Base-by-base conservation (phyloP, 208 protist genomes). In the Trypanosomatidae sp. region DNA sequence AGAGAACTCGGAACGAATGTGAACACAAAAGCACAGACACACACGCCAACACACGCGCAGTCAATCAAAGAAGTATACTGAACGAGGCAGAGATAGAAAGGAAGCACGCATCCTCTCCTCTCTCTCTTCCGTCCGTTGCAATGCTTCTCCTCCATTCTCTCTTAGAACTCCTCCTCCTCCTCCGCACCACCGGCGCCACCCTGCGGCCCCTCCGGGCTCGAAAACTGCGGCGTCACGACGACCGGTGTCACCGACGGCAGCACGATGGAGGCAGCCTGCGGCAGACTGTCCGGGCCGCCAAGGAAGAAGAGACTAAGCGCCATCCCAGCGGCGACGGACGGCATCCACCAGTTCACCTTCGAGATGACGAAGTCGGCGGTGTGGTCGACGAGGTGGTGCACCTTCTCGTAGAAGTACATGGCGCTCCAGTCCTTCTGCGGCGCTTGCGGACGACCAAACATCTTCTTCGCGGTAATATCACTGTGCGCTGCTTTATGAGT, bases 351-450 rank as follows among this genome's bases (percentile, higher is more conserved):
- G 73, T 91, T 84, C 55, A 85, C 70, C 75, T 95, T 95, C 19
- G 84, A 79, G 46, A 95, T 81, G 59, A 97, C 74, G 58, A 84
- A 94, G 71, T 95, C 79, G 25, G 85, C 58, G 55, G 77, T 86
- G 81, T 94, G 86, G 70, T 97, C 89, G 41, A 94, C 73, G 67
- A 97, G 86, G 76, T 95, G 90, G 58, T 84, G 90, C 59, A 97
- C 25, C 70, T 88, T 92, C 68, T 97, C 85, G 77, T 95, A 92
- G 44, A 97, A 88, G 83, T 94, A 95, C 87, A 94, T 92, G 36
- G 79, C 85, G 53, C 74, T 73, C 92, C 92, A 97, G 46, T 91
- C 84, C 76, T 90, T 93, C 71, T 89, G 85, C 28, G 89, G 87
- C 3, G 85, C 79, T 17, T 69, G 70, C 3, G 87, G 84, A 33